Conservation (phyloP, 108 stramenopile genomes). For the Schizochytrium sp. region DNA sequence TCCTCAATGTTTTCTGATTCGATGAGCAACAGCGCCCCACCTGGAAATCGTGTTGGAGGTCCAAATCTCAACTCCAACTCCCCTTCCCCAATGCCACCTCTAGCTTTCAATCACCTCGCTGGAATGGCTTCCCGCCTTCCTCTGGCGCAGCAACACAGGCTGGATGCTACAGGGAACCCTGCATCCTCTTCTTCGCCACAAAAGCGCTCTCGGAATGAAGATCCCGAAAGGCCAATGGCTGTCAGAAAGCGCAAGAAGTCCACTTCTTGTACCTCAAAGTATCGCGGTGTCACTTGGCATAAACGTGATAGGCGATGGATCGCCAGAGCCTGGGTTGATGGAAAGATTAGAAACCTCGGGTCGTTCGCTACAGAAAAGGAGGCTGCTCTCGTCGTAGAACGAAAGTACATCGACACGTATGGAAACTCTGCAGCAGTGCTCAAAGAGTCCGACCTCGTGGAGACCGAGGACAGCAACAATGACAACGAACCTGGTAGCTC, state of each 20-base stretch:
- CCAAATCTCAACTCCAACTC: no score
- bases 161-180: no score
- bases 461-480: background rate
- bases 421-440: background rate
- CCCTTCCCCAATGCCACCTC: no score
- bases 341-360: conserved; percentile 45
- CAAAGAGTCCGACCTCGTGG: background rate
- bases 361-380: conserved; percentile 33
- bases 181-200: background rate
- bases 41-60: no score
- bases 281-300: conserved; percentile 52
- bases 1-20: no score
- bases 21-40: no score
- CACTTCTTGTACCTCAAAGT: background rate
- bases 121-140: no score
- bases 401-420: conserved; percentile 11
- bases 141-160: no score
- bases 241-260: conserved; percentile 38
- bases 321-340: conserved; percentile 34
- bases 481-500: no score
- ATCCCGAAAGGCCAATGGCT: background rate
- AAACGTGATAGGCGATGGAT: conserved; percentile 45
- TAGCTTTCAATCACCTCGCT: no score
- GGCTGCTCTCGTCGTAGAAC: conserved; percentile 47
- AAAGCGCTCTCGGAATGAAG: background rate